These are phyloP conservation scores for Pythium grandisporangium DNA, from an alignment of 352 stramenopile genomes.

Conservation along the genomic window DNA sequence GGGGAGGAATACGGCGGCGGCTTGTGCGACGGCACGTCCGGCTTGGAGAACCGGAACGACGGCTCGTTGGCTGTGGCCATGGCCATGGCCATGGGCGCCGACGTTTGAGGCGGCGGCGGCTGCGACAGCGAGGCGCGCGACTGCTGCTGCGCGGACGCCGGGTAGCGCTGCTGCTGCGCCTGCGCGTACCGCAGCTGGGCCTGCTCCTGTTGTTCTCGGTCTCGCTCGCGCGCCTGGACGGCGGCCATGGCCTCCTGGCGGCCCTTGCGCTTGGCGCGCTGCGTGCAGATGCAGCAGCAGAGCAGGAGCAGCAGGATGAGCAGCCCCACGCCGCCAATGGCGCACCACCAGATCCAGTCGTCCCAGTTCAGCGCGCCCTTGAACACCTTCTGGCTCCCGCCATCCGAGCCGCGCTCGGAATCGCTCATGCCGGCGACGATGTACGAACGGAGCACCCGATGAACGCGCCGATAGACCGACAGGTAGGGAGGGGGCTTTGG, in stretches of 20 bases:
- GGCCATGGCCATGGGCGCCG: too few relatives aligned
- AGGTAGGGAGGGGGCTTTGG: too few relatives aligned
- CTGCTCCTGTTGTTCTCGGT: slow-evolving; percentile 36
- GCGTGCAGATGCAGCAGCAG: slow-evolving; percentile 72
- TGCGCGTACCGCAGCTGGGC: slow-evolving; percentile 41
- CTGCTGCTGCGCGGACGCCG: slow-evolving; percentile 12
- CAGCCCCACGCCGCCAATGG: slow-evolving; percentile 46
- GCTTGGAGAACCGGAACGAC: too few relatives aligned
- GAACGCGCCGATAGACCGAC: too few relatives aligned
- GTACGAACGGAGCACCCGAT: too few relatives aligned
- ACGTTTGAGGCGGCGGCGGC: too few relatives aligned
- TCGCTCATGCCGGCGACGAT: too few relatives aligned
- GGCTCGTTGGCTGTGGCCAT: too few relatives aligned
- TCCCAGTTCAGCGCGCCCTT: slow-evolving; percentile 65
- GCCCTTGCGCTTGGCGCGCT: slow-evolving; percentile 73
- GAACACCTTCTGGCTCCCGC: slow-evolving; percentile 43
- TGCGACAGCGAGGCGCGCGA: slow-evolving; percentile 15
- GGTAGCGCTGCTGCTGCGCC: slow-evolving; percentile 28
- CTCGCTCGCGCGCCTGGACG: slow-evolving; percentile 41
- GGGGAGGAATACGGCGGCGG: too few relatives aligned
- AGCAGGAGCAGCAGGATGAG: slow-evolving; percentile 58
- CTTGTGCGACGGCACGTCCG: too few relatives aligned
- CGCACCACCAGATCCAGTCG: slow-evolving; percentile 76
- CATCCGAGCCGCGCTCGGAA: too few relatives aligned
- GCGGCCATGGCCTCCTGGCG: slow-evolving; percentile 47